Evolutionary conservation across 805 yeast genomes (phyloP), one percentile per base, ranked within the genome.

Genomic region (Candida endomychidarum): DNA sequence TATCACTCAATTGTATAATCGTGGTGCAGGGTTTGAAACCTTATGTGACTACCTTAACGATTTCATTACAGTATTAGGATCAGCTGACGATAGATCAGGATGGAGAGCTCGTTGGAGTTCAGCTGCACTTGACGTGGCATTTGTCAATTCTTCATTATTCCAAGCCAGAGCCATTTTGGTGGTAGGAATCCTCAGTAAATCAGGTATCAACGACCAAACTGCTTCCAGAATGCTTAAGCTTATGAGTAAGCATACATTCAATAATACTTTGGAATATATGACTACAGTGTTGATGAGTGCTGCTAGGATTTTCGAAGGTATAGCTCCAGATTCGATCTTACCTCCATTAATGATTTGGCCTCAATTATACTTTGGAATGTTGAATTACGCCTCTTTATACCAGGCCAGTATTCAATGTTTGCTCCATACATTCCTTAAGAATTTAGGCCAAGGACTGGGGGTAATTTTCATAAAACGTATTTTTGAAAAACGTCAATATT

Each of bases 51-150:
- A 75, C 27, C 59, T 86, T 47, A 63, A 77, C 29, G 67, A 70
- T 11, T 72, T 83, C 45, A 72, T 83, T 51, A 69, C 70, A 6
- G 62, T 65, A 18, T 66, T 78, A 30, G 74, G 78, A 11, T 61
- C 71, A 3, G 54, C 65, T 1, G 72, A 70, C 5, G 77, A 74
- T 34, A 67, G 72, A 29, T 63, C 71, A 7, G 65, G 73, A 22
- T 83, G 88, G 83, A 69, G 77, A 47, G 64, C 79, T 5, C 73
- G 81, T 44, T 86, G 88, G 84, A 74, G 77, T 44, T 71, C 83
- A 25, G 74, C 76, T 48, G 75, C 83, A 4, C 66, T 81, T 69
- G 81, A 78, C 47, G 74, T 85, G 14, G 80, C 86, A 0, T 80
- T 81, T 52, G 63, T 67, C 33, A 60, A 67, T 3, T 69, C 71